Evolutionary conservation across 2,329 filamentous ascomycete species (phyloP).

Genomic region (Hymenoscyphus albidus): DNA sequence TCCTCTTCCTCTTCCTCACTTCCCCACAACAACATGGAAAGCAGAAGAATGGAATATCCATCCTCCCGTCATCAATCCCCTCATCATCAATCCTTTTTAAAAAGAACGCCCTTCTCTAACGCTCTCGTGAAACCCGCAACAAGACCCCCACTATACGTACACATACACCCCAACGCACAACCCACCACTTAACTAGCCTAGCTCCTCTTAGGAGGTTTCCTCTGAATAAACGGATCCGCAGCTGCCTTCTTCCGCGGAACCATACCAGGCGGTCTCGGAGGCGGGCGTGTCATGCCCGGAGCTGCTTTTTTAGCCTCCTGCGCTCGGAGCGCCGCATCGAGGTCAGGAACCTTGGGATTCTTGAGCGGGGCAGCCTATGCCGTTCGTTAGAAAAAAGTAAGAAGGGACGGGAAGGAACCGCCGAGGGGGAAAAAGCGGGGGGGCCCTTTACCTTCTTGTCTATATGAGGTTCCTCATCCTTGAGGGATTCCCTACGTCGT

Average conservation of each 20-base stretch:
- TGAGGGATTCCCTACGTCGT: slow-evolving; percentile 18
- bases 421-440: background rate
- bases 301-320: slow-evolving; percentile 23
- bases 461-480: slow-evolving; percentile 17
- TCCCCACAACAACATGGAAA: too few species aligned
- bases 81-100: too few species aligned
- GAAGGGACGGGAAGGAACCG: background rate
- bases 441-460: slow-evolving; percentile 22
- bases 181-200: slow-evolving; percentile 1
- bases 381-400: background rate
- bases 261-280: slow-evolving; percentile 18
- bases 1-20: too few species aligned
- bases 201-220: slow-evolving; percentile 20
- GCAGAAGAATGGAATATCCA: too few species aligned
- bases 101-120: too few species aligned
- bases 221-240: slow-evolving; percentile 30
- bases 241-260: slow-evolving; percentile 23
- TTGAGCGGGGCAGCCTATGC: background rate
- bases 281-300: slow-evolving; percentile 13
- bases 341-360: slow-evolving; percentile 10
- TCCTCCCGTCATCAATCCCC: too few species aligned
- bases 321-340: slow-evolving; percentile 24
- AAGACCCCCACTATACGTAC: too few species aligned
- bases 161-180: too few species aligned
- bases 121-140: too few species aligned